Evolutionary conservation across 768 basidiomycete species (phyloP).

Genomic region (Leccinellum albellum): DNA sequence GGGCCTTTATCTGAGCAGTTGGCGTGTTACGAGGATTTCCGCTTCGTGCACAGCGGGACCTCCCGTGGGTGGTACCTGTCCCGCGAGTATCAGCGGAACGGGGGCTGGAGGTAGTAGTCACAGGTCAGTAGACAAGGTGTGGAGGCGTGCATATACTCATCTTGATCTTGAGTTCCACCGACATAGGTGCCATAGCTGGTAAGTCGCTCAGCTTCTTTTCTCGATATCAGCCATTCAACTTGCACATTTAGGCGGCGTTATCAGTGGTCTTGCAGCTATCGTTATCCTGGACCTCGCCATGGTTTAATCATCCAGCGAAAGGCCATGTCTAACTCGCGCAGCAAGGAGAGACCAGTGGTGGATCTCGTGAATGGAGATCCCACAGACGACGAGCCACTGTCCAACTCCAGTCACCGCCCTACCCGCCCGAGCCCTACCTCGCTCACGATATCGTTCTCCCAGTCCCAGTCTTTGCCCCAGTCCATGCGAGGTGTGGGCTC

Average conservation of each 20-base stretch:
- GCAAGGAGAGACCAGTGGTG: conserved; percentile 53
- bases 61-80: conserved; percentile 72
- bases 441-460: conserved; percentile 41
- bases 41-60: conserved; percentile 75
- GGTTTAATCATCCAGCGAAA: conserved; percentile 51
- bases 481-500: conserved; percentile 31
- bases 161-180: conserved; percentile 29
- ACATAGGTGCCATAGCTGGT: conserved; percentile 52
- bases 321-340: conserved; percentile 29
- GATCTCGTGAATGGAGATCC: conserved; percentile 58
- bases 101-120: conserved; percentile 25
- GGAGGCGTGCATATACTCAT: neutral
- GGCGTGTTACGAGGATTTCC: conserved; percentile 63
- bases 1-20: conserved; percentile 45
- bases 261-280: conserved; percentile 53
- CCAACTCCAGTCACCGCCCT: conserved; percentile 56
- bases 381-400: conserved; percentile 43
- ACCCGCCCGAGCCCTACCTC: conserved; percentile 73
- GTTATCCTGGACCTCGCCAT: conserved; percentile 39
- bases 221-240: conserved; percentile 5
- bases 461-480: no score
- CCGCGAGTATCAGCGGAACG: conserved; percentile 45
- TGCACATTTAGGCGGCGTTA: conserved; percentile 42
- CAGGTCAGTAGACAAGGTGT: conserved; percentile 19
- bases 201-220: conserved; percentile 6